Base-by-base conservation (phyloP, 768 basidiomycete species). In the Rhizopogon vulgaris region DNA sequence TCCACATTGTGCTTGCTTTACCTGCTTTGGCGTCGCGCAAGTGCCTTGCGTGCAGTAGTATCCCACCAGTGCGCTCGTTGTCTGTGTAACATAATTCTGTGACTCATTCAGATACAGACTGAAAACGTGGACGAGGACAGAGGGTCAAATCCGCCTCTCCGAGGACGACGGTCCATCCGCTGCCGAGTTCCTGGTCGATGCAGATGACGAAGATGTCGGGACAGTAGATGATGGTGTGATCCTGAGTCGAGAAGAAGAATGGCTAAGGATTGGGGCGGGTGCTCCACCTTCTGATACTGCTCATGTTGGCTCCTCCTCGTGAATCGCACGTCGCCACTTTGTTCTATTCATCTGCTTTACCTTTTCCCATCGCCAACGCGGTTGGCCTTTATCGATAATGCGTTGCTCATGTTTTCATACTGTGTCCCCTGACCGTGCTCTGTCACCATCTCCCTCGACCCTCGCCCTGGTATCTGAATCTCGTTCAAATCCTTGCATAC, bases 151-250 rank as follows among this genome's bases (percentile, higher is more conserved):
- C 50, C 77, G 85, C 8, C 73, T 88, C 18, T 85, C 84, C 42
- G 75, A 79, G 60, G 86, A 88, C 56, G 84, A 87, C 49, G 83
- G 84, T 0, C 85, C 85, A 11, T 74, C 85, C n/a, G 77, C 84
- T n/a, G 70, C 72, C 14, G 81, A 83, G 49, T 87, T 87, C 55
- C 58, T 88, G 43, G 76, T 74, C 36, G 79, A 82, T 52, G 80
- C 79, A 30, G 75, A 79, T 42, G 82, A 82, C 41, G 83, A 75
- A 15, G 64, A 59, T 22, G 53, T 78, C 11, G 78, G 74, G 32
- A 66, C 74, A 28, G 69, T 66, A 25, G 57, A 61, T 24, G 63
- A 60, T 53, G 56, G 57, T 36, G 63, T 68, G 30, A 59, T 60
- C 11, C 49, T 67, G 9, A 51, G 56, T 15, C 58, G 53, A 30